These are phyloP conservation scores for Pistacia integerrima DNA, from an alignment of 345 rosid genomes.

Conservation along the genomic window DNA sequence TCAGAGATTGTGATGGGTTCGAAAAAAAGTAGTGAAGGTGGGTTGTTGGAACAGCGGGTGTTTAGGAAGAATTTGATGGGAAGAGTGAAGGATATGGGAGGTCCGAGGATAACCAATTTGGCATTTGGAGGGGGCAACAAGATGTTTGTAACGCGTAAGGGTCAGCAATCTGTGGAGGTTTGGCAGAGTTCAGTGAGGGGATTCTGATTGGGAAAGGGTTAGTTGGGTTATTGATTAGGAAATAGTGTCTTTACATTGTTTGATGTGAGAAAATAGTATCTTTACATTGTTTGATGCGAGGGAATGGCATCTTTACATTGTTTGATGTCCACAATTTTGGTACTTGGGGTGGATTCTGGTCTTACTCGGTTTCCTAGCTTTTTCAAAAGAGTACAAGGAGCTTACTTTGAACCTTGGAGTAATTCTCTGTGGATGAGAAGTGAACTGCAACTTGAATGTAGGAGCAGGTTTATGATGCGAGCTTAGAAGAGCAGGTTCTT, in stretches of 20 bases:
- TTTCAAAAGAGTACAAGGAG: neutral
- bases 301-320: neutral
- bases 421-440: neutral
- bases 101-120: constrained; percentile 57
- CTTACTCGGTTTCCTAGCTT: neutral
- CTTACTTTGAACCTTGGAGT: neutral
- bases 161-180: constrained; percentile 75
- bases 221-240: neutral
- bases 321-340: neutral
- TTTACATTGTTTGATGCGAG: neutral
- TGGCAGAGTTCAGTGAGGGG: constrained; percentile 67
- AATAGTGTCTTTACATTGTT: neutral
- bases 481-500: neutral
- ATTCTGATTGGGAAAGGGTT: constrained; percentile 7
- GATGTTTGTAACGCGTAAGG: constrained; percentile 75
- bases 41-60: constrained; percentile 45
- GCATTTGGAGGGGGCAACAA: constrained; percentile 89
- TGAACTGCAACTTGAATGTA: neutral
- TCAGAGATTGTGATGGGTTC: constrained; percentile 69
- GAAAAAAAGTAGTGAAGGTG: constrained; percentile 37
- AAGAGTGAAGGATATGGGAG: constrained; percentile 56
- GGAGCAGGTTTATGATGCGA: neutral
- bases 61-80: constrained; percentile 76
- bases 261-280: too few relatives aligned
- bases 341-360: neutral